Conservation (phyloP, 306 rosid genomes). For the Dryas alaskensis region DNA sequence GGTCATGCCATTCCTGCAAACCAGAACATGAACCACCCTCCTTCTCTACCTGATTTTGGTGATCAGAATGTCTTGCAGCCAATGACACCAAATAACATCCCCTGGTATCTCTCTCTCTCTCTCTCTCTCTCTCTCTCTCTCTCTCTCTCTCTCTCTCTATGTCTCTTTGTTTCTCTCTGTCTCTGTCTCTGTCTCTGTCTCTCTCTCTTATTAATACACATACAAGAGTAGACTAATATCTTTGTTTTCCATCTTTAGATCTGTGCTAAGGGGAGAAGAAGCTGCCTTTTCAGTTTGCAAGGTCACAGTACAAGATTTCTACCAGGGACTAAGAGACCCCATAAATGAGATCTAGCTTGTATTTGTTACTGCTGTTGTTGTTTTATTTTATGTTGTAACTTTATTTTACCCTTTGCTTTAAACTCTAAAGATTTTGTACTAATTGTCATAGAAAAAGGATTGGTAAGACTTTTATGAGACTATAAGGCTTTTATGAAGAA, state of each 20-base stretch:
- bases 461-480: too few species aligned
- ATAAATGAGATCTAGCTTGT: not conserved
- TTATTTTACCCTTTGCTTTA: not conserved
- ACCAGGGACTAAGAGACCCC: not conserved
- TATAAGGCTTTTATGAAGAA: too few species aligned
- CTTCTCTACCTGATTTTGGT: not conserved
- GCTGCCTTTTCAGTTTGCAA: not conserved
- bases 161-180: not conserved
- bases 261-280: not conserved
- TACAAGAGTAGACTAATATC: not conserved
- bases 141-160: not conserved
- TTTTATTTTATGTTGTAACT: not conserved
- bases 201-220: not conserved
- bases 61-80: not conserved
- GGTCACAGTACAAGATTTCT: not conserved
- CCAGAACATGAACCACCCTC: constrained; percentile 11
- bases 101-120: not conserved
- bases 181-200: not conserved
- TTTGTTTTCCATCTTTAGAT: not conserved
- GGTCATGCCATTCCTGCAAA: not conserved
- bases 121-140: not conserved
- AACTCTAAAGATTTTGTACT: too few species aligned
- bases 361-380: not conserved
- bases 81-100: not conserved
- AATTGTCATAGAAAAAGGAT: too few species aligned